Conservation (phyloP, 768 basidiomycete species). For the Candolleomyces aberdarensis region DNA sequence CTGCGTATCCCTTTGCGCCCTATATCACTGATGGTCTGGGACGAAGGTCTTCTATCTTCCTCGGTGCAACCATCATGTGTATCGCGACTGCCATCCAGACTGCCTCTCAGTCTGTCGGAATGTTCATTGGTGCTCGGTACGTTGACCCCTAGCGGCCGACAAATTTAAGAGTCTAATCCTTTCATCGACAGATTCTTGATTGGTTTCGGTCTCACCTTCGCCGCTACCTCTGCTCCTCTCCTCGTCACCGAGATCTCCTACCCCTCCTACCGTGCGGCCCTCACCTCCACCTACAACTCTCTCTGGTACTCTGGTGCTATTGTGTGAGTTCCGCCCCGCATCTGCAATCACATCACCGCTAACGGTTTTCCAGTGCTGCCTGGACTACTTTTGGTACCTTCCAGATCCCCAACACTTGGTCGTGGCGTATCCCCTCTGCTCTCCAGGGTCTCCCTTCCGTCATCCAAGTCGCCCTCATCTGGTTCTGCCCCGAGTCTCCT, state of each 20-base stretch:
- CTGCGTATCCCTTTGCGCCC: conserved; percentile 67
- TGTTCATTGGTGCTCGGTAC: conserved; percentile 75
- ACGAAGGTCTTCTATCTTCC: conserved; percentile 59
- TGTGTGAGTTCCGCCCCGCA: conserved; percentile 39
- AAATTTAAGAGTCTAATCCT: not conserved
- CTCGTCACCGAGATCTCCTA: conserved; percentile 83
- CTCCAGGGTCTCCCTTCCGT: conserved; percentile 71
- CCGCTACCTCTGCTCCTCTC: conserved; percentile 75
- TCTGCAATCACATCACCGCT: not conserved
- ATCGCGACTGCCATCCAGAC: conserved; percentile 67
- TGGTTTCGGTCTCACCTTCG: conserved; percentile 75
- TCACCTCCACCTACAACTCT: conserved; percentile 79
- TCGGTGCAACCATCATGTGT: conserved; percentile 72
- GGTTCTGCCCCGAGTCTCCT: conserved; percentile 79
- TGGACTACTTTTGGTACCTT: conserved; percentile 85
- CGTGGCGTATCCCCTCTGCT: conserved; percentile 80
- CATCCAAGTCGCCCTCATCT: conserved; percentile 62
- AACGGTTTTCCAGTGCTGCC: conserved; percentile 48
- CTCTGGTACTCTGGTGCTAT: conserved; percentile 87
- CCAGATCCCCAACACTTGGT: conserved; percentile 63
- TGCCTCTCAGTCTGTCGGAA: conserved; percentile 64
- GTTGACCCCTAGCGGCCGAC: not conserved
- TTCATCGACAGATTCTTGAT: conserved; percentile 47
- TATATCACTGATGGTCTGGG: conserved; percentile 73
- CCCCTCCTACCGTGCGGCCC: conserved; percentile 73